A percentile compares a stretch with the other conserved stretches of the same genome.
These are phyloP conservation scores for Gracilaria caudata DNA, from an alignment of 23 red algal species.

Conservation along the genomic window DNA sequence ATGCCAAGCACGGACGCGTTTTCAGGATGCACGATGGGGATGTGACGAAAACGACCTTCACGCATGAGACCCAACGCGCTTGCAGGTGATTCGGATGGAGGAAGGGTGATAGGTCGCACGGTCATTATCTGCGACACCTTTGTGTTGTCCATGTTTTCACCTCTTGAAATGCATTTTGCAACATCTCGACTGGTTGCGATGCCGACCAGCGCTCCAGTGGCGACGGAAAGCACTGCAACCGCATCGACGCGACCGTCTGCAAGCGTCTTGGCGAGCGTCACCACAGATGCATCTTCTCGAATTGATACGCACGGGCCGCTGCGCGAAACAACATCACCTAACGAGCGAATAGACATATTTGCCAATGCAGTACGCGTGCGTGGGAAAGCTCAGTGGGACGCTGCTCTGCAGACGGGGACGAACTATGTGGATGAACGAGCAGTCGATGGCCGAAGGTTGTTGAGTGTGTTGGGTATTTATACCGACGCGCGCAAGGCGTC, in stretches of 20 bases:
- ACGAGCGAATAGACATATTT: slow-evolving; percentile 50
- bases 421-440: no score
- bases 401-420: no score
- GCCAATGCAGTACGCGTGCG: no score
- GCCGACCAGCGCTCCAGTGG: slow-evolving; percentile 28
- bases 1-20: slow-evolving; percentile 52
- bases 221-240: slow-evolving; percentile 34
- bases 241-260: slow-evolving; percentile 49
- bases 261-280: slow-evolving; percentile 43
- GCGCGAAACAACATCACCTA: slow-evolving; percentile 69
- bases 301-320: slow-evolving; percentile 29
- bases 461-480: no score
- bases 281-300: slow-evolving; percentile 53
- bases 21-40: slow-evolving; percentile 53
- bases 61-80: slow-evolving; percentile 68
- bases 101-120: slow-evolving; percentile 51
- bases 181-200: slow-evolving; percentile 71
- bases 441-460: no score
- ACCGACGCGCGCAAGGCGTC: no score
- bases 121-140: slow-evolving; percentile 67
- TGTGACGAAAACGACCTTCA: slow-evolving; percentile 70
- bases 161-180: slow-evolving; percentile 67
- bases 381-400: no score
- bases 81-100: slow-evolving; percentile 66
- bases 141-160: slow-evolving; percentile 28